Evolutionary conservation across 805 yeast species (phyloP), one percentile per base, ranked within the genome.

Genomic region (Zygotorulaspora sp.): DNA sequence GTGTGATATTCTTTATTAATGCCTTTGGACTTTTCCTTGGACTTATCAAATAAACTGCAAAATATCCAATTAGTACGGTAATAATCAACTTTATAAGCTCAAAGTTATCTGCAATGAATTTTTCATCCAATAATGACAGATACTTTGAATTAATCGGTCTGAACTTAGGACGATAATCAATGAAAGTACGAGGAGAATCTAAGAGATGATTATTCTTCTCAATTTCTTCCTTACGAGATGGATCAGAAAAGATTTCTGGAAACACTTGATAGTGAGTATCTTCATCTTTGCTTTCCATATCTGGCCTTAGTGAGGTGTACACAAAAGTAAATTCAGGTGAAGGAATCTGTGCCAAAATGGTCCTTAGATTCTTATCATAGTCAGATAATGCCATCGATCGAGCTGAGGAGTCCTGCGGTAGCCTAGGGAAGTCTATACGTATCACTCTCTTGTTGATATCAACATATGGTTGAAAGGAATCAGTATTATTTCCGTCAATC

Each of bases 301-400:
- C 25, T 3, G 65, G 57, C 3, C 54, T 49, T 8, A 58, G 31
- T 0, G 80, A 68, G 0, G 88, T 76, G 41, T 78, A 66, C 2
- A 86, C 57, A 2, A 88, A 62, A 2, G 87, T 67, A 38, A 71
- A 72, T 43, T 75, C 74, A 0, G 96, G 95, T 0, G 89, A 70
- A 1, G 96, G 96, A 9, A 83, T 58, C 38, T 75, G 77, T 24
- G 83, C 72, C n/a, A 83, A 44, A 3, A 83, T 68, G 13, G 68
- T 67, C 36, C 82, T 66, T 8, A 85, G 49, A 31, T 66, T 61
- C 31, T 68, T 72, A 47, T 74, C 79, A 32, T 71, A 65, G 19
- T 62, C 53, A 10, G 56, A 48, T 21, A 77, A 53, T 1, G 63
- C 63, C 13, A 48, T 47, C 1, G 43, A 43, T 35, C 75, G 44